phyloP scores from a whole-genome alignment of 2,329 filamentous ascomycete genomes.

The Aspergillus sp. region DNA sequence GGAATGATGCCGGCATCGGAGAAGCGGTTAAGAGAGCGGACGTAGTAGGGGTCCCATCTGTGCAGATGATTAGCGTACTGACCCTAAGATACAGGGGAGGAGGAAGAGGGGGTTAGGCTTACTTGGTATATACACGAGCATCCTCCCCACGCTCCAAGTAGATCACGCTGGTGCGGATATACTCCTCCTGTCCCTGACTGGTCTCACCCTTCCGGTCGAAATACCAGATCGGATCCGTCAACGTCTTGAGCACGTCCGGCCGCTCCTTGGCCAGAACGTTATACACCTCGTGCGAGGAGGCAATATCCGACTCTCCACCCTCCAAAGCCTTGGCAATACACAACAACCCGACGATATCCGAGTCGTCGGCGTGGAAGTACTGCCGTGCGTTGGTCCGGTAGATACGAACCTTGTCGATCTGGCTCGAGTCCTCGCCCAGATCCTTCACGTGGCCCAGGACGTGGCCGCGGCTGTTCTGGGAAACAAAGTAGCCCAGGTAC shows the following conservation, averaged over 20 bases:
- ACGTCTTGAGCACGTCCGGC: conserved; percentile 66
- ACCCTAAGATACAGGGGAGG: neutral
- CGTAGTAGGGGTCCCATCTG: conserved; percentile 78
- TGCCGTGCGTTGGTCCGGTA: conserved; percentile 78
- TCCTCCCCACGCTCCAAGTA: conserved; percentile 64
- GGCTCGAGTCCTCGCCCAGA: conserved; percentile 67
- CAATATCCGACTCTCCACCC: conserved; percentile 78
- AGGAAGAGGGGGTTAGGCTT: neutral
- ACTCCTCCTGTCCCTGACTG: conserved; percentile 64
- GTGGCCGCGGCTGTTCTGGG: conserved; percentile 76
- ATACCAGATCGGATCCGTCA: conserved; percentile 78
- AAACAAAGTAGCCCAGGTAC: conserved; percentile 79
- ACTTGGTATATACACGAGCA: conserved; percentile 65
- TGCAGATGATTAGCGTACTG: neutral
- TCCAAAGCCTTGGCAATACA: conserved; percentile 71
- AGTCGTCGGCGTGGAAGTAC: conserved; percentile 79
- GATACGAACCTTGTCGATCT: conserved; percentile 82
- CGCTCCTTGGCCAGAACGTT: conserved; percentile 67
- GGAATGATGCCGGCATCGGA: conserved; percentile 66
- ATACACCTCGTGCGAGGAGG: conserved; percentile 71
- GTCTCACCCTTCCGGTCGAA: conserved; percentile 86
- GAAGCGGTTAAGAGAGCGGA: conserved; percentile 67
- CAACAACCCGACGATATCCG: conserved; percentile 73
- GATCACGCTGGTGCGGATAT: conserved; percentile 62
- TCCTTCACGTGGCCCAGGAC: conserved; percentile 87